Evolutionary conservation across 805 yeast genomes (phyloP).

Genomic region (Candida broadrunensis): DNA sequence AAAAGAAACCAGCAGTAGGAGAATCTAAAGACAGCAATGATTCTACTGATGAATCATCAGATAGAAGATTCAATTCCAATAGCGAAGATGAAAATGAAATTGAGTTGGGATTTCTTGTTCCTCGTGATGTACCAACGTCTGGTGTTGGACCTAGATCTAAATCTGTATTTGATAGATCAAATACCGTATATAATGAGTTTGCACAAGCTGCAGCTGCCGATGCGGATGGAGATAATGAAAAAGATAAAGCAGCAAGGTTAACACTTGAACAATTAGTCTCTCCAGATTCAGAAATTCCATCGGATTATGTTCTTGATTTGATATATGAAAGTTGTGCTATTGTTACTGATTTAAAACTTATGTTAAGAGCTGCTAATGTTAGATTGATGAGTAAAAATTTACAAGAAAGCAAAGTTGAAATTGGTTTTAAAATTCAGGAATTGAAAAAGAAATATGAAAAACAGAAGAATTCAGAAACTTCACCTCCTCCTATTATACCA

Average conservation of each 20-base stretch:
- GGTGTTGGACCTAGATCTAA: constrained; percentile 29
- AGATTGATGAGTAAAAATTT: constrained; percentile 46
- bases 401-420: constrained; percentile 24
- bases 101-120: constrained; percentile 29
- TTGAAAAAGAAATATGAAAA: constrained; percentile 14
- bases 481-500: neutral
- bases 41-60: constrained; percentile 24
- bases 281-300: constrained; percentile 53
- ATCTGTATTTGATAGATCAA: constrained; percentile 34
- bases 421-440: constrained; percentile 21
- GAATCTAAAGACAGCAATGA: neutral
- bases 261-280: constrained; percentile 59
- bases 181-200: constrained; percentile 7
- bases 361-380: constrained; percentile 55
- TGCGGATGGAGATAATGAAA: constrained; percentile 15
- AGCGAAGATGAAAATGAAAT: constrained; percentile 27
- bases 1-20: neutral
- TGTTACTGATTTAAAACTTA: constrained; percentile 61
- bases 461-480: constrained; percentile 6
- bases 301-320: constrained; percentile 52
- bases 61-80: constrained; percentile 16
- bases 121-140: constrained; percentile 13
- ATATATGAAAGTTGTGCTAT: constrained; percentile 61
- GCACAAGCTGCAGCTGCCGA: constrained; percentile 13
- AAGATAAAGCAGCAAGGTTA: constrained; percentile 17